A percentile compares a stretch with the other conserved stretches of the same genome.
Evolutionary conservation across 495 filamentous ascomycete genomes (phyloP).

Genomic region (Aspergillus incahuasiensis): DNA sequence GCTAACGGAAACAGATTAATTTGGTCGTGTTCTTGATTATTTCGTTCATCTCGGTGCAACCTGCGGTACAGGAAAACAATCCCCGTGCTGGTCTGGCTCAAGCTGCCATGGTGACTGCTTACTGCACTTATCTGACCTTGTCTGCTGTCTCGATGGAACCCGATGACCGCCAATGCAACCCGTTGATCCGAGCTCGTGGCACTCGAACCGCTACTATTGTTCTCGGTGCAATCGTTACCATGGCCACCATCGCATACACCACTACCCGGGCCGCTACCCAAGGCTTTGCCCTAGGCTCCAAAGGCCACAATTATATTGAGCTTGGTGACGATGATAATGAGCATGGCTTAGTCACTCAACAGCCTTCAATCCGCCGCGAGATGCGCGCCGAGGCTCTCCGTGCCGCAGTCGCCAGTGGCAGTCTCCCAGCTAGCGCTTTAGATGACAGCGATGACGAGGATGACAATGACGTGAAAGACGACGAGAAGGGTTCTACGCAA

Average conservation of each 20-base stretch:
- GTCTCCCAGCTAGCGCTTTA: conserved; percentile 84
- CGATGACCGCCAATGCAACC: conserved; percentile 92
- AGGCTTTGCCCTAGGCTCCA: conserved; percentile 73
- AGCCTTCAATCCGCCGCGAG: conserved; percentile 74
- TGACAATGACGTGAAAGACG: conserved; percentile 64
- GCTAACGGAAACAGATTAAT: conserved; percentile 60
- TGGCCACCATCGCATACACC: conserved; percentile 96
- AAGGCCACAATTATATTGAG: conserved; percentile 54
- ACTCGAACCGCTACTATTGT: conserved; percentile 87
- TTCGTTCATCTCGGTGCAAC: conserved; percentile 83
- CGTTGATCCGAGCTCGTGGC: conserved; percentile 78
- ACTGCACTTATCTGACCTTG: conserved; percentile 98
- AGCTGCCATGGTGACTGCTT: conserved; percentile 93
- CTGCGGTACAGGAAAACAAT: conserved; percentile 86
- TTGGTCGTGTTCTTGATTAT: conserved; percentile 76
- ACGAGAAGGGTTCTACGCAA: conserved; percentile 83
- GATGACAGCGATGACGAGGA: conserved; percentile 70
- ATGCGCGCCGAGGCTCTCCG: conserved; percentile 92
- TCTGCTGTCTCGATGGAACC: conserved; percentile 98
- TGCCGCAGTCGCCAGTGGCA: conserved; percentile 84
- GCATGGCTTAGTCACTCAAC: conserved; percentile 85
- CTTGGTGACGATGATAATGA: conserved; percentile 65
- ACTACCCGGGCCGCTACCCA: conserved; percentile 96
- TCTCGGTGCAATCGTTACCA: conserved; percentile 89
- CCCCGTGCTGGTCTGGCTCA: conserved; percentile 90